phyloP scores from a whole-genome alignment of 164 flowering plant species.

The Umbilicus rupestris region DNA sequence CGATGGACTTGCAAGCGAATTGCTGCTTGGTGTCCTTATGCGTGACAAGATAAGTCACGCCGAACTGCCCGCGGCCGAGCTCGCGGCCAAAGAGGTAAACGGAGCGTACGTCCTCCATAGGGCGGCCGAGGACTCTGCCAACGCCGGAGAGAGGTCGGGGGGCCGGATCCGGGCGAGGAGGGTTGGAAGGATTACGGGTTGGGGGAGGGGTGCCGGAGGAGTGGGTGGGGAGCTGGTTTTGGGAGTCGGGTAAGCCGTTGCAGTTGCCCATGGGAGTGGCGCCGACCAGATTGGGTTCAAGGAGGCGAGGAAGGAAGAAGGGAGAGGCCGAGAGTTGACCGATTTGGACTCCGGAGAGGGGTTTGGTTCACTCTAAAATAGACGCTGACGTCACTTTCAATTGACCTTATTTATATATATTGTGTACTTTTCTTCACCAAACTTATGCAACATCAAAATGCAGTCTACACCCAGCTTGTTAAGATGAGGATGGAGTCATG shows the following conservation, averaged over 20 bases:
- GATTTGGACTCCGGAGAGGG: not conserved
- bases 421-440: too few species aligned
- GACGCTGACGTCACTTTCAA: not conserved
- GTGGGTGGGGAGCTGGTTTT: conserved; percentile 8
- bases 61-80: conserved; percentile 91
- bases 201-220: conserved; percentile 10
- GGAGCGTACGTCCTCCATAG: conserved; percentile 60
- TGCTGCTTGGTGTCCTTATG: conserved; percentile 43
- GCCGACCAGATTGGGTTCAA: not conserved
- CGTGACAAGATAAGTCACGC: conserved; percentile 65
- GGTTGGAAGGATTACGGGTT: conserved; percentile 9
- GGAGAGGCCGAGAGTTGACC: not conserved
- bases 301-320: too few species aligned
- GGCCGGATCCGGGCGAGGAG: not conserved
- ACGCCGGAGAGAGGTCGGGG: conserved; percentile 16
- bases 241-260: conserved; percentile 33
- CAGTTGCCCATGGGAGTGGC: conserved; percentile 50
- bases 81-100: conserved; percentile 64
- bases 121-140: conserved; percentile 69
- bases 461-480: too few species aligned
- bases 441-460: too few species aligned
- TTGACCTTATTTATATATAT: too few species aligned
- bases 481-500: not conserved
- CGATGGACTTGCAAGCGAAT: conserved; percentile 82
- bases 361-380: not conserved